A percentile compares a stretch with the other conserved stretches of the same genome.
These are phyloP conservation scores for Exophiala viscosa DNA, from an alignment of 2,329 filamentous ascomycete species.

Conservation along the genomic window DNA sequence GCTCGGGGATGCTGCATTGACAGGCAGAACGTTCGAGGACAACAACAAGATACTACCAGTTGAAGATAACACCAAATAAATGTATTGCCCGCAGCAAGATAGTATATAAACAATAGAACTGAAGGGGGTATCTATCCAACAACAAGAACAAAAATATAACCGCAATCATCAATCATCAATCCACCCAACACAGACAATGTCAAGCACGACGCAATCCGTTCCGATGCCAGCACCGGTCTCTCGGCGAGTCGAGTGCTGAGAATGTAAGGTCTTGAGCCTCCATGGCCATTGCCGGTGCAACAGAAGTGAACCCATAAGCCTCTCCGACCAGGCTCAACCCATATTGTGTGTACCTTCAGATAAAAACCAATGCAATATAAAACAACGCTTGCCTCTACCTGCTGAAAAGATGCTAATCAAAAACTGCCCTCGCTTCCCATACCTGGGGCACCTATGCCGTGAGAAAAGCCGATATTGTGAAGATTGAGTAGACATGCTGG, in stretches of 20 bases:
- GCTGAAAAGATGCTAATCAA: conserved; percentile 1
- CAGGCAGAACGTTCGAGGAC: too few relatives aligned
- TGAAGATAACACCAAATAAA: background rate
- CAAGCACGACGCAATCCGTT: background rate
- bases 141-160: background rate
- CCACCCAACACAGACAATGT: background rate
- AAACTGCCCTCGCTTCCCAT: background rate
- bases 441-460: too few relatives aligned
- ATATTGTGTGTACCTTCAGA: background rate
- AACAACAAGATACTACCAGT: background rate
- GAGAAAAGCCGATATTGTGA: background rate
- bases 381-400: background rate
- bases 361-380: background rate
- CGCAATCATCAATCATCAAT: background rate
- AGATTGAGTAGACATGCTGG: background rate
- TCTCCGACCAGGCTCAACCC: background rate
- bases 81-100: background rate
- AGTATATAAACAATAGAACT: background rate
- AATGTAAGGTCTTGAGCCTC: background rate
- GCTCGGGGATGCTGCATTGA: too few relatives aligned
- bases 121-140: conserved; percentile 6
- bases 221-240: background rate
- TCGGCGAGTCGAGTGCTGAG: background rate
- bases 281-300: background rate
- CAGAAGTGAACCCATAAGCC: background rate